phyloP scores from a whole-genome alignment of 192 early-diverging fungal species.

The Oehlia diaphana region DNA sequence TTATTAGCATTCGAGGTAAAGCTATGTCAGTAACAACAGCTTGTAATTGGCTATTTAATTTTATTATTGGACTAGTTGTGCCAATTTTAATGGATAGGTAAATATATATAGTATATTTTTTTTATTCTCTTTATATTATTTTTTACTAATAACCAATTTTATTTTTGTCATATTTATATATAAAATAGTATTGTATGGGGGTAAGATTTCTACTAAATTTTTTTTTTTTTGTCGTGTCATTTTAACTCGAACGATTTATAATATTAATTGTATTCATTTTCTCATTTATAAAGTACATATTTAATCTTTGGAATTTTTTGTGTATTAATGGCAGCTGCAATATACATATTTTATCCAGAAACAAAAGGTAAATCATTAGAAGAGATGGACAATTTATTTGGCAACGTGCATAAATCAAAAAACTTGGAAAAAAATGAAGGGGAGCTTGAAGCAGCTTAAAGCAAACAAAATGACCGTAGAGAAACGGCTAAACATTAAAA shows the following conservation, averaged over 20 bases:
- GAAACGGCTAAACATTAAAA: no score
- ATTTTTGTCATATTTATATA: no score
- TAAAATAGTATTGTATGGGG: background rate
- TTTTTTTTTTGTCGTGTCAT: background rate
- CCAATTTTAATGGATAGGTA: constrained; percentile 66
- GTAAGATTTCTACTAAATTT: background rate
- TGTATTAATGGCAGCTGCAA: constrained; percentile 56
- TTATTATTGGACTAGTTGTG: constrained; percentile 67
- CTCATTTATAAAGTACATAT: constrained; percentile 63
- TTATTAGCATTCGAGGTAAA: constrained; percentile 72
- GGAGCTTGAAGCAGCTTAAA: no score
- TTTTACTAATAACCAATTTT: no score
- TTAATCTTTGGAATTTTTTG: constrained; percentile 70
- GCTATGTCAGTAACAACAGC: constrained; percentile 81
- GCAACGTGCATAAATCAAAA: background rate
- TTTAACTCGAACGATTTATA: background rate
- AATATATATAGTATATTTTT: background rate
- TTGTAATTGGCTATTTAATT: constrained; percentile 92
- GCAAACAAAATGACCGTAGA: no score
- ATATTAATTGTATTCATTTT: background rate
- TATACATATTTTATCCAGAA: constrained; percentile 76
- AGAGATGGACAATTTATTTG: constrained; percentile 84
- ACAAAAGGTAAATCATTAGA: constrained; percentile 86
- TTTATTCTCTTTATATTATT: no score
- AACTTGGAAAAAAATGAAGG: no score